Percentiles rank a stretch among this genome's conserved stretches.
Conservation (phyloP, 2,329 filamentous ascomycete genomes). For the Xylariaceae sp. region DNA sequence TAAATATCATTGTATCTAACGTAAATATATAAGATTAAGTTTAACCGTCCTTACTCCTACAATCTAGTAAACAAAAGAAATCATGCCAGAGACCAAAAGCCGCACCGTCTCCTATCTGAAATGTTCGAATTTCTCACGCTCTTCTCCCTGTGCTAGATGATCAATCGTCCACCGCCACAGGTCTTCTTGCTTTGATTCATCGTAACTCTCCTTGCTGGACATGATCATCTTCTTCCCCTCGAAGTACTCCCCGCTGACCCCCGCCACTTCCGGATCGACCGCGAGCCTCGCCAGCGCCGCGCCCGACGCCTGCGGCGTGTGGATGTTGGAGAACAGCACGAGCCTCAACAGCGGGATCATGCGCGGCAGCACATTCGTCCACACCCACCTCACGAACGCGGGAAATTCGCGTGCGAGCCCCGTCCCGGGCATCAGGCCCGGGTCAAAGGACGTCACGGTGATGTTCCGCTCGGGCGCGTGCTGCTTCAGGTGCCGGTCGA, state of each 20-base stretch:
- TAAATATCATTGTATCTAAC: too few relatives aligned
- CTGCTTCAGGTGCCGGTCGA: conserved; percentile 45
- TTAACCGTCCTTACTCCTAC: too few relatives aligned
- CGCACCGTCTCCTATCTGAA: too few relatives aligned
- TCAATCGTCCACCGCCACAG: conserved; percentile 53
- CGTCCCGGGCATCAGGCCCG: conserved; percentile 56
- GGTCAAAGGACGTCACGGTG: conserved; percentile 52
- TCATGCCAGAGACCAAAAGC: too few relatives aligned
- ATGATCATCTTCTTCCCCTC: conserved; percentile 48
- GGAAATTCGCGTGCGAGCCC: conserved; percentile 46
- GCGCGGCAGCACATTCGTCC: conserved; percentile 43
- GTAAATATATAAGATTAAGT: too few relatives aligned
- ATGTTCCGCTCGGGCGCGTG: conserved; percentile 32
- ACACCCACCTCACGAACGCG: conserved; percentile 42
- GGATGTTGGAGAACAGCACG: conserved; percentile 44
- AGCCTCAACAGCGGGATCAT: conserved; percentile 46
- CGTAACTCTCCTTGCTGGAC: conserved; percentile 51
- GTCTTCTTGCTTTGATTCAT: conserved; percentile 53
- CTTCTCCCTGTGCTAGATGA: conserved; percentile 11
- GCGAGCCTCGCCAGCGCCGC: conserved; percentile 49
- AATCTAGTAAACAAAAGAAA: too few relatives aligned
- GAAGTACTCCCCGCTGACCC: conserved; percentile 50
- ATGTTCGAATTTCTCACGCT: conserved; percentile 22
- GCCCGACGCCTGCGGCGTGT: conserved; percentile 48
- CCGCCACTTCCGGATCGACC: conserved; percentile 40